Conservation (phyloP, 331 rosid genomes). For the Phaseolus coccineus region DNA sequence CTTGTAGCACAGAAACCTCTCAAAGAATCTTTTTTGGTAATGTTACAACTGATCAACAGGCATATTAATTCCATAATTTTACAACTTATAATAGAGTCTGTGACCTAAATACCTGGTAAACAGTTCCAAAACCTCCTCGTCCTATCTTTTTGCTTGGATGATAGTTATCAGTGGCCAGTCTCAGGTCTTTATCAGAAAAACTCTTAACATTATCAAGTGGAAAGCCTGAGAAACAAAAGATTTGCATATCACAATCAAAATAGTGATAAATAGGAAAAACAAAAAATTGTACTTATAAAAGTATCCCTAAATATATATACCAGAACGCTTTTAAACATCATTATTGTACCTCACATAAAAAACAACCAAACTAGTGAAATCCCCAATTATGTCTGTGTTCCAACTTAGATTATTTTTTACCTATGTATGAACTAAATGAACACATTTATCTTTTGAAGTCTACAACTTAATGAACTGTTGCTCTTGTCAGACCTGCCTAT, state of each 20-base stretch:
- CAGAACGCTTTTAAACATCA: constrained; percentile 21
- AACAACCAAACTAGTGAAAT: constrained; percentile 22
- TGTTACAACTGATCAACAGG: constrained; percentile 32
- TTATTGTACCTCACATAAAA: neutral
- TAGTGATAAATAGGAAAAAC: constrained; percentile 19
- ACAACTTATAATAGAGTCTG: constrained; percentile 30
- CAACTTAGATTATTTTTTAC: constrained; percentile 19
- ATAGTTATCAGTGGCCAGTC: constrained; percentile 77
- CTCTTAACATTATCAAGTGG: constrained; percentile 63
- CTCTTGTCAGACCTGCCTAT: constrained; percentile 15
- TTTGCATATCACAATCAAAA: constrained; percentile 11
- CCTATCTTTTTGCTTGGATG: constrained; percentile 80
- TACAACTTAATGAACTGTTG: neutral
- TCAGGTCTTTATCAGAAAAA: constrained; percentile 74
- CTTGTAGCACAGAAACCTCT: constrained; percentile 20
- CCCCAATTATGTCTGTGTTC: constrained; percentile 23
- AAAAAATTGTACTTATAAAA: constrained; percentile 21
- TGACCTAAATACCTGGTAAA: constrained; percentile 75
- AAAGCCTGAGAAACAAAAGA: constrained; percentile 56
- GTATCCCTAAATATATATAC: constrained; percentile 33
- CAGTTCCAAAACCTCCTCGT: constrained; percentile 95
- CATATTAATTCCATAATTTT: constrained; percentile 26
- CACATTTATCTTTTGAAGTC: constrained; percentile 9
- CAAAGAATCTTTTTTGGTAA: constrained; percentile 30
- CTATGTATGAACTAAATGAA: constrained; percentile 12